Conservation (phyloP, 1,284 basidiomycete genomes). For the Leccinum holopus region DNA sequence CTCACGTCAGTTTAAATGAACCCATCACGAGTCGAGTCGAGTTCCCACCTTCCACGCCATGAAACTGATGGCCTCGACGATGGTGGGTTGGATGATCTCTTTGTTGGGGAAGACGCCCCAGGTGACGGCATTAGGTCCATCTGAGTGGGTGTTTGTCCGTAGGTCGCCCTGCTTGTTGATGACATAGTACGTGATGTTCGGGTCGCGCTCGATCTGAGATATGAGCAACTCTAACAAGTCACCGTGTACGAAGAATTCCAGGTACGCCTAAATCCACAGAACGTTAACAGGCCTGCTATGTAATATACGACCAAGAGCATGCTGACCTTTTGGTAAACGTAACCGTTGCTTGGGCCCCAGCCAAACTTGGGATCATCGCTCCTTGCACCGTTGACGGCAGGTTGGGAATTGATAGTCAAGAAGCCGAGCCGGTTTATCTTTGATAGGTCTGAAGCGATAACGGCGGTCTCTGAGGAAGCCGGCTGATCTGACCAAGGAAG, state of each 20-base stretch:
- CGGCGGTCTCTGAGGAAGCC: conserved; percentile 80
- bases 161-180: conserved; percentile 92
- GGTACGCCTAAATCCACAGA: conserved; percentile 70
- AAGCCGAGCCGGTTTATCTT: conserved; percentile 89
- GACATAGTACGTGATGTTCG: conserved; percentile 94
- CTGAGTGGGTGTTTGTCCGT: conserved; percentile 87
- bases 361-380: conserved; percentile 88
- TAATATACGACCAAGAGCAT: conserved; percentile 5
- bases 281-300: neutral
- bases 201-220: conserved; percentile 83
- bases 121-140: conserved; percentile 97
- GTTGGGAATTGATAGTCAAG: conserved; percentile 98
- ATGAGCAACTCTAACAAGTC: conserved; percentile 75
- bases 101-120: conserved; percentile 99
- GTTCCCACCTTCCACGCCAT: conserved; percentile 88
- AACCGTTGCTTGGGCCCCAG: conserved; percentile 94
- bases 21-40: conserved; percentile 1
- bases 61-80: conserved; percentile 96
- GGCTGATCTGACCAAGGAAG: conserved; percentile 97
- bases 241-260: conserved; percentile 93
- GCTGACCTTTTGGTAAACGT: conserved; percentile 93
- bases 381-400: conserved; percentile 89
- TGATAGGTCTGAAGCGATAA: conserved; percentile 79
- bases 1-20: neutral
- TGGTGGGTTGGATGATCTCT: conserved; percentile 97